phyloP scores from a whole-genome alignment of 1,284 basidiomycete species.

The Somion occarium region DNA sequence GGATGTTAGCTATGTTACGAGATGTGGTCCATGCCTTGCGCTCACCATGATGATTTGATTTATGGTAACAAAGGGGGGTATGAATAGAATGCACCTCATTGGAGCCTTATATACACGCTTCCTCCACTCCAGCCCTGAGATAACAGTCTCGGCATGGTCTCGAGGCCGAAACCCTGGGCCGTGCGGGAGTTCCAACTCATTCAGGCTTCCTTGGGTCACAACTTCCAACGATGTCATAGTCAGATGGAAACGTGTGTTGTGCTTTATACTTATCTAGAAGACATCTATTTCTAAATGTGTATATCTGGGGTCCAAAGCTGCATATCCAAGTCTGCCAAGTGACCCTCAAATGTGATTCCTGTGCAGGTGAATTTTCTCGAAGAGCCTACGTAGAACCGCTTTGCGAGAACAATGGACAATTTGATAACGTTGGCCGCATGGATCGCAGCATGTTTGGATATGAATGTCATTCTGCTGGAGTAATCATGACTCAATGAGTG shows the following conservation, averaged over 20 bases:
- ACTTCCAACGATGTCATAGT: not conserved
- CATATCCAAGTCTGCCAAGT: too few species aligned
- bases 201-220: not conserved
- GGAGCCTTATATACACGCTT: not conserved
- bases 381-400: not conserved
- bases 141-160: not conserved
- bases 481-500: too few species aligned
- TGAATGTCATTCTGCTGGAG: not conserved
- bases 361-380: too few species aligned
- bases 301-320: too few species aligned
- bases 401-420: not conserved
- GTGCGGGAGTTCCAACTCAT: not conserved
- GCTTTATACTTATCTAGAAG: too few species aligned
- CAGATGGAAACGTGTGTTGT: too few species aligned
- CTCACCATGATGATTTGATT: slow-evolving; percentile 14
- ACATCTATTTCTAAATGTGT: too few species aligned
- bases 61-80: slow-evolving; percentile 8
- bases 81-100: not conserved
- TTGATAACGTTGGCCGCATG: not conserved
- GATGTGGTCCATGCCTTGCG: too few species aligned
- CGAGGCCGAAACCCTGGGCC: not conserved
- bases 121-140: not conserved
- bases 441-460: not conserved
- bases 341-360: too few species aligned
- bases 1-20: too few species aligned